Percentiles rank a stretch among this genome's conserved stretches.
Evolutionary conservation across 2,329 filamentous ascomycete species (phyloP).

Genomic region (Neodidymelliopsis sp.): DNA sequence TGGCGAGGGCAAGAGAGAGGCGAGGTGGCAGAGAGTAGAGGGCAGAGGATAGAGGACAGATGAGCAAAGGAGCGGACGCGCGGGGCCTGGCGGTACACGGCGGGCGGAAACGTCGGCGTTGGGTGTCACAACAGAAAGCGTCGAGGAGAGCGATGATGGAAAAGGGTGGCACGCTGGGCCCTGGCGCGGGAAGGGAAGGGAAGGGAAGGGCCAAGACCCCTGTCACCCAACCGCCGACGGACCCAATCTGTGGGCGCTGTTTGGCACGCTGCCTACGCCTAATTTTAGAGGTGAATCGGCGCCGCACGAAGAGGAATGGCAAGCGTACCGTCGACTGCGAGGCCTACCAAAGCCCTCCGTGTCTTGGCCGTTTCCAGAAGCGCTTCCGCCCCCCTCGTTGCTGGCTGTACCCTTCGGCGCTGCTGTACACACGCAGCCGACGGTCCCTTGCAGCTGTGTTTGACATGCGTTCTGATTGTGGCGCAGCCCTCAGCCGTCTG

Average conservation of each 20-base stretch:
- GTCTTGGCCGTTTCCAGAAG: constrained; percentile 8
- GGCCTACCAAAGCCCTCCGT: not conserved
- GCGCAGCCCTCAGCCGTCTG: not conserved
- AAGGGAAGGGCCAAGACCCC: not conserved
- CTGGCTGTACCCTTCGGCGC: constrained; percentile 2
- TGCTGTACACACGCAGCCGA: not conserved
- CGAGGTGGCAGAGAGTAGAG: not conserved
- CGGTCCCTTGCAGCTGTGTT: not conserved
- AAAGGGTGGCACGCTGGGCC: constrained; percentile 16
- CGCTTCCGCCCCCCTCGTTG: constrained; percentile 8
- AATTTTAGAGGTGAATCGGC: constrained; percentile 8
- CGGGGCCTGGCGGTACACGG: constrained; percentile 22
- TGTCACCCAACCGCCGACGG: not conserved
- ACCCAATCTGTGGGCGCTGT: constrained; percentile 6
- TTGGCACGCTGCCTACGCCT: constrained; percentile 9
- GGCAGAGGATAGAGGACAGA: constrained; percentile 21
- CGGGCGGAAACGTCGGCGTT: constrained; percentile 10
- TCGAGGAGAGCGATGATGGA: constrained; percentile 9
- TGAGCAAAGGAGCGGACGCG: constrained; percentile 24
- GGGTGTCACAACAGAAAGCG: constrained; percentile 14
- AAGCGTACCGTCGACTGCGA: constrained; percentile 6
- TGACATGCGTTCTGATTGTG: not conserved
- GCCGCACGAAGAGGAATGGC: constrained; percentile 8
- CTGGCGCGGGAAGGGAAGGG: too few species aligned
- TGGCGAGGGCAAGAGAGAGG: constrained; percentile 3